Percentiles rank a stretch among this genome's conserved stretches.
Evolutionary conservation across 805 yeast genomes (phyloP).

Genomic region (Pichia californica): DNA sequence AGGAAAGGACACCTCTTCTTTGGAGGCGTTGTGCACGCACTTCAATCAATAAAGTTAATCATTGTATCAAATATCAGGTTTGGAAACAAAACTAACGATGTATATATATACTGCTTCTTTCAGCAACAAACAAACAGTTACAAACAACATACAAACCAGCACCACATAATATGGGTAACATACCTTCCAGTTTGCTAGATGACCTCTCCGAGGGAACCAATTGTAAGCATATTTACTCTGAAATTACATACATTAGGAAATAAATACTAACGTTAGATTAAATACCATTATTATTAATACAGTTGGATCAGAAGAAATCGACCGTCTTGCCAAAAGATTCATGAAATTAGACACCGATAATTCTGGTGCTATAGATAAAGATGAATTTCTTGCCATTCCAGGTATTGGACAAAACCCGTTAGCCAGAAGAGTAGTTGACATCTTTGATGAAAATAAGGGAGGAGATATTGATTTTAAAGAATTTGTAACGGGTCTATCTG

Average conservation of each 20-base stretch:
- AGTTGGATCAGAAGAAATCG: constrained; percentile 87
- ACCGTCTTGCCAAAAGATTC: constrained; percentile 83
- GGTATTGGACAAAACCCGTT: constrained; percentile 88
- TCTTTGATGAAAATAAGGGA: constrained; percentile 86
- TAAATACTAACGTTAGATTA: neutral
- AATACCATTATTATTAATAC: neutral
- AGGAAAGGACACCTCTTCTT: too few species aligned
- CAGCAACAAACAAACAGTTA: neutral
- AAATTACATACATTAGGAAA: too few species aligned
- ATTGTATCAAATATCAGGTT: too few species aligned
- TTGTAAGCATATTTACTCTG: constrained; percentile 34
- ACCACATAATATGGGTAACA: constrained; percentile 27
- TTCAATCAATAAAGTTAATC: too few species aligned
- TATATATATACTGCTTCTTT: too few species aligned
- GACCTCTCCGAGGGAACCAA: constrained; percentile 74
- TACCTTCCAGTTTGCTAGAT: constrained; percentile 44
- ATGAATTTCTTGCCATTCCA: constrained; percentile 87
- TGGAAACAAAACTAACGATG: too few species aligned
- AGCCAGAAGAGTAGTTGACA: constrained; percentile 85
- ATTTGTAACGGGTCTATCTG: constrained; percentile 62
- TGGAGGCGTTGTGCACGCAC: too few species aligned
- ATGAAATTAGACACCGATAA: constrained; percentile 93
- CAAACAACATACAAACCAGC: neutral
- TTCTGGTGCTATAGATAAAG: constrained; percentile 84
- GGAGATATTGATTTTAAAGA: constrained; percentile 96